Percentiles rank a stretch among this genome's conserved stretches.
phyloP scores from a whole-genome alignment of 2,329 filamentous ascomycete genomes.

The Fusarium beomiforme region DNA sequence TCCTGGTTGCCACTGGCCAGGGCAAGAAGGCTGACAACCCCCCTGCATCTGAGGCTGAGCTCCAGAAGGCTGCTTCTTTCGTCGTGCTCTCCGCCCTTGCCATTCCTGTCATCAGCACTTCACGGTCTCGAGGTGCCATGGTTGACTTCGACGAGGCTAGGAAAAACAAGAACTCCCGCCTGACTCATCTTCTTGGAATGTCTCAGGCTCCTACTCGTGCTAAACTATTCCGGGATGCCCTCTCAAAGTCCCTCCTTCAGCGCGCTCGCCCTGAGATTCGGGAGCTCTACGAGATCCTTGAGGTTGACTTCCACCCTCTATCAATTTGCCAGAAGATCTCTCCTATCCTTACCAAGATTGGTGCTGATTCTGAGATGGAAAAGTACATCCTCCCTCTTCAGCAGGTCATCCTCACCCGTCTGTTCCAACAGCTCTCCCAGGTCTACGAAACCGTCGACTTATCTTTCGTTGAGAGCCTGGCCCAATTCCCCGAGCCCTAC shows the following conservation, averaged over 20 bases:
- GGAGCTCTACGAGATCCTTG: constrained; percentile 97
- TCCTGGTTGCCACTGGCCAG: constrained; percentile 83
- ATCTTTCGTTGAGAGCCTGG: constrained; percentile 90
- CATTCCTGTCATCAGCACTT: constrained; percentile 99
- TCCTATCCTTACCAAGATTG: constrained; percentile 93
- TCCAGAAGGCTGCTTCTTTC: constrained; percentile 94
- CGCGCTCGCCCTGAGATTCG: constrained; percentile 94
- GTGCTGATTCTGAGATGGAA: constrained; percentile 93
- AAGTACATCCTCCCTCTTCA: constrained; percentile 96
- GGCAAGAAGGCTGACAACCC: constrained; percentile 96
- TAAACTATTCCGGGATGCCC: constrained; percentile 92
- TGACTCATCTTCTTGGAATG: constrained; percentile 97
- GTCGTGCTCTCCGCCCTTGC: constrained; percentile 93
- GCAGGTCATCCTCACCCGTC: constrained; percentile 96
- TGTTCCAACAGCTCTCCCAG: constrained; percentile 99
- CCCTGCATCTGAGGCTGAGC: constrained; percentile 85
- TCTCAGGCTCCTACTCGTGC: constrained; percentile 86
- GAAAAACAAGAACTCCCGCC: constrained; percentile 98
- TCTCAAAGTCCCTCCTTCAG: constrained; percentile 94
- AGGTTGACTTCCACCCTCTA: constrained; percentile 98
- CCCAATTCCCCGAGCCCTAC: constrained; percentile 96
- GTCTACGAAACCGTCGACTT: constrained; percentile 99
- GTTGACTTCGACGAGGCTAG: constrained; percentile 96
- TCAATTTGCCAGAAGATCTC: constrained; percentile 99
- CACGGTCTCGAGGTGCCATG: constrained; percentile 92